Conservation (phyloP, 805 yeast genomes). For the Saccharomyces jurei region DNA sequence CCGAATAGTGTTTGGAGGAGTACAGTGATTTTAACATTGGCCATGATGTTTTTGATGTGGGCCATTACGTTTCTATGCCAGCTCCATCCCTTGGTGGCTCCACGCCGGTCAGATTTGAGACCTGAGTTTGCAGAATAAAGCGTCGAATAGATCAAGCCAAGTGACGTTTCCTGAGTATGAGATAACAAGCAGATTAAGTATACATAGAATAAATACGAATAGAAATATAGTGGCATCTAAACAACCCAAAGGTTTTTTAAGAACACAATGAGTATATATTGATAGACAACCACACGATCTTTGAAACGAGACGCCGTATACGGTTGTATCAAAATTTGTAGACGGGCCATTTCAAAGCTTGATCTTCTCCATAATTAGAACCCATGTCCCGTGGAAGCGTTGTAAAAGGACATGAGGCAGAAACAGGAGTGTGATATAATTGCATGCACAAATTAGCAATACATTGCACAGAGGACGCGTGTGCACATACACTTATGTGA, state of each 20-base stretch:
- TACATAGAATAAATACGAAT: neutral
- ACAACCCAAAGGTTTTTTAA: neutral
- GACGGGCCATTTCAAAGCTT: constrained; percentile 37
- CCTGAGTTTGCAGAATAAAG: constrained; percentile 48
- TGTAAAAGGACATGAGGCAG: constrained; percentile 46
- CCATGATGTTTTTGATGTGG: constrained; percentile 84
- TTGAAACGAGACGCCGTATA: constrained; percentile 17
- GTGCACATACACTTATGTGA: neutral
- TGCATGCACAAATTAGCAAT: neutral
- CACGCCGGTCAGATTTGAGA: constrained; percentile 82
- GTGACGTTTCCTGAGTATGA: neutral
- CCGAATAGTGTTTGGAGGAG: constrained; percentile 55
- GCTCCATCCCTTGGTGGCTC: constrained; percentile 84
- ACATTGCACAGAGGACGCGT: neutral
- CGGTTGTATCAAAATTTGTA: constrained; percentile 46
- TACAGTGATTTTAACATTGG: constrained; percentile 55
- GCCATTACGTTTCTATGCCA: constrained; percentile 83
- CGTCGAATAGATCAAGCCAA: neutral
- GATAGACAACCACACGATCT: neutral
- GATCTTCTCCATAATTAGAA: constrained; percentile 54
- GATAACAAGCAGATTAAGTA: neutral
- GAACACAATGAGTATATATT: neutral
- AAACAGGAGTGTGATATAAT: constrained; percentile 41
- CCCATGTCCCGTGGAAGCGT: constrained; percentile 44
- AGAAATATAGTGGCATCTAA: neutral